Evolutionary conservation across 495 filamentous ascomycete species (phyloP).

Genomic region (Talaromyces adpressus): DNA sequence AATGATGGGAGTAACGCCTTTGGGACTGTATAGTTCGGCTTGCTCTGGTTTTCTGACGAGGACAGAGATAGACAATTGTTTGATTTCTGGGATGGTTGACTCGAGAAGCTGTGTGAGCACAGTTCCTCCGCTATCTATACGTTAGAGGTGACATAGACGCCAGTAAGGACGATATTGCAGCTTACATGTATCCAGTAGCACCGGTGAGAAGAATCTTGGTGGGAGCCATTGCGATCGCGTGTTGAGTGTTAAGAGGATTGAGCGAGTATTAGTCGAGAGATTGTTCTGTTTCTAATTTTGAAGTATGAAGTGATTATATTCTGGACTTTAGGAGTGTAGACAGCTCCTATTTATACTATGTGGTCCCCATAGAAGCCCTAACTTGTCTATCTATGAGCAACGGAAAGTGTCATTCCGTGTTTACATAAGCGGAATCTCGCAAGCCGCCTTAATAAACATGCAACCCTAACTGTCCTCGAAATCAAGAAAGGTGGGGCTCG

Average conservation of each 20-base stretch:
- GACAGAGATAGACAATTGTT: background rate
- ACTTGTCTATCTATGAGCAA: background rate
- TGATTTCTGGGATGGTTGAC: background rate
- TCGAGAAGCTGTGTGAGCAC: background rate
- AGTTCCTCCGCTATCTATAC: background rate
- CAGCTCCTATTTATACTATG: background rate
- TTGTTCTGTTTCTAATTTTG: too few relatives aligned
- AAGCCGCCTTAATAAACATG: background rate
- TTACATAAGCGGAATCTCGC: background rate
- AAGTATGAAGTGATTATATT: background rate
- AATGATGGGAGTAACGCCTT: background rate
- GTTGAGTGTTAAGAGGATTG: background rate
- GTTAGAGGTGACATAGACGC: background rate
- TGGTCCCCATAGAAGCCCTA: background rate
- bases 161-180: background rate
- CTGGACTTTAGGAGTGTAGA: background rate
- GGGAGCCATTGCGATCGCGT: background rate
- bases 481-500: background rate
- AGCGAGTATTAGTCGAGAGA: background rate
- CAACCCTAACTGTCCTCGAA: background rate
- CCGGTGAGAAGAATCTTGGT: background rate
- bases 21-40: background rate
- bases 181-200: background rate
- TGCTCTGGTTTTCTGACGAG: background rate
- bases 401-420: conserved; percentile 1